These are phyloP conservation scores for Tulasnella sp. DNA, from an alignment of 768 basidiomycete genomes.

Conservation along the genomic window DNA sequence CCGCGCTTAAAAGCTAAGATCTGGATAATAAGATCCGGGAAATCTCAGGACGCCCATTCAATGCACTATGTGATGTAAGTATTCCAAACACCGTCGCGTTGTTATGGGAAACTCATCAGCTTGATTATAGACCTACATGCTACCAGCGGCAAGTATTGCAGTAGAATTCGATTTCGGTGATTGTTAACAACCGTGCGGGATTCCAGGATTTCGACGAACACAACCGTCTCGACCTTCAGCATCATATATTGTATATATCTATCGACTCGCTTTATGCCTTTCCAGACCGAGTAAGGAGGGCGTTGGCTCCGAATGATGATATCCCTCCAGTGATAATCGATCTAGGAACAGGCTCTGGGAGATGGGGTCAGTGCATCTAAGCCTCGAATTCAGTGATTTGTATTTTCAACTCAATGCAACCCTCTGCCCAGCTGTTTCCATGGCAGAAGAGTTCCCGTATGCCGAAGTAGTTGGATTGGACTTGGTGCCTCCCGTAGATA, in stretches of 20 bases:
- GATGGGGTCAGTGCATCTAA: background rate
- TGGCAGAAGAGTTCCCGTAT: background rate
- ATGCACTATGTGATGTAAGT: too few species aligned
- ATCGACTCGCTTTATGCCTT: background rate
- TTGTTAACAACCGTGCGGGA: too few species aligned
- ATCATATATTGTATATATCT: background rate
- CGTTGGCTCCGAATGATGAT: background rate
- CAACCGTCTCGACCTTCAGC: background rate
- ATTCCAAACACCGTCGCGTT: too few species aligned
- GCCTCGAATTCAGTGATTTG: background rate
- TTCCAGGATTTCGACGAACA: background rate
- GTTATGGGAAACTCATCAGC: too few species aligned
- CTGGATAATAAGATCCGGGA: too few species aligned
- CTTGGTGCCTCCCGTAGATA: background rate
- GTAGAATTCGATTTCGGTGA: too few species aligned
- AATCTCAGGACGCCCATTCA: too few species aligned
- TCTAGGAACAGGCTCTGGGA: conserved; percentile 2
- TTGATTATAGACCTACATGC: too few species aligned
- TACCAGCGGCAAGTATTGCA: too few species aligned
- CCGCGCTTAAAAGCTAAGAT: too few species aligned
- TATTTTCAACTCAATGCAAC: background rate
- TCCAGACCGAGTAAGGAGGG: background rate
- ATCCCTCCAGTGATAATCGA: background rate
- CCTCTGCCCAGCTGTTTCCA: background rate
- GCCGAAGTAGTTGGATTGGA: background rate